Base-by-base conservation (phyloP, 176 grass and related monocot species). In the Oryza rufipogon region DNA sequence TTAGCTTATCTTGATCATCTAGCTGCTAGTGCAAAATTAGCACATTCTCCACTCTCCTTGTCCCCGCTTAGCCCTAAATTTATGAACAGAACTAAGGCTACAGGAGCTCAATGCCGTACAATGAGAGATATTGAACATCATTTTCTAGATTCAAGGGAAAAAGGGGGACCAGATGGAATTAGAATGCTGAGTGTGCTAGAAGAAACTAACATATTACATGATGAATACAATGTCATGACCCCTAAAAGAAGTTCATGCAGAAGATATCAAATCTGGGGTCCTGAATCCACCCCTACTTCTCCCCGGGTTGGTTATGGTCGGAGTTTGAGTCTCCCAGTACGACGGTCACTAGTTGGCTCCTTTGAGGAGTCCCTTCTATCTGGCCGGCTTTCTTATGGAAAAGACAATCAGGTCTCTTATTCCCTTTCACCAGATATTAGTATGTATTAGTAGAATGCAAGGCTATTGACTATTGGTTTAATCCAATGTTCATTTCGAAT, bases 291-390 rank as follows among this genome's bases (percentile, higher is more conserved):
- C 63, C 90, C 86, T 19, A 83, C 45, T 3, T 85, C 88, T 88
- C 86, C 77, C 11, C 65, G 80, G 76, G 56, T 86, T 45, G 84
- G 86, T 78, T 86, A 87, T 88, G 68, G 80, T 49, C 84, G 77
- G 60, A 83, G 83, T 80, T 72, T 68, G 45, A 84, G 80, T 75
- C 54, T 92, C 71, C 88, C 81, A 84, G 79, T 89, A 44, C 89
- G 97, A 68, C 92, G 93, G 72, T 96, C 97, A 63, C 88, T 99
- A 47, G 86, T 99, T 84, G 97, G 90, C 39, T 96, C 97, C 20
- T 99, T 99, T 67, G 97, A 99, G 85, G 97, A 99, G 65, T 99
- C 97, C 51, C 97, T 99, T 76, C 74, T 99, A 63, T 96, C 97
- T 71, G 97, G 97, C 58, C 84, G 97, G 58, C 86, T 92, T 81